Conservation (phyloP, 2,329 filamentous ascomycete genomes). For the Alternaria incomplexa region DNA sequence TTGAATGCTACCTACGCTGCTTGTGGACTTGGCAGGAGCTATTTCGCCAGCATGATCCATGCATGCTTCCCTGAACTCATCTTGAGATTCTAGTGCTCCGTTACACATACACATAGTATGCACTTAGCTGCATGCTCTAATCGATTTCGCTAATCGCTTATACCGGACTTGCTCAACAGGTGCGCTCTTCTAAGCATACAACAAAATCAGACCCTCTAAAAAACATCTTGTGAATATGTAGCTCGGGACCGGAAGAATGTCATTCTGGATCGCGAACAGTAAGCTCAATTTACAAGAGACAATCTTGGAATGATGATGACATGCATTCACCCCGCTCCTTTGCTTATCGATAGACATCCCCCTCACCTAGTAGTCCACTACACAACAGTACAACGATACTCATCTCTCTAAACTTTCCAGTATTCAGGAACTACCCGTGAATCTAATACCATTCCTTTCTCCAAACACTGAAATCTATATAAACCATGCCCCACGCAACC, state of each 20-base stretch:
- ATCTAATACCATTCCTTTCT: too few relatives aligned
- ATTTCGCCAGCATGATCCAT: background rate
- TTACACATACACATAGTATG: background rate
- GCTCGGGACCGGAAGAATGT: background rate
- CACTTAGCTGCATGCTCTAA: background rate
- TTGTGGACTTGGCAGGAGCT: background rate
- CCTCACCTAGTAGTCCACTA: background rate
- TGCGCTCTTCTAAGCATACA: too few relatives aligned
- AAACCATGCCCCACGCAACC: constrained; percentile 46
- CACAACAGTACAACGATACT: background rate
- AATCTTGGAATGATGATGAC: constrained; percentile 6
- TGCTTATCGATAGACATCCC: constrained; percentile 19
- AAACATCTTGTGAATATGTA: background rate
- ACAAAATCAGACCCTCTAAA: background rate
- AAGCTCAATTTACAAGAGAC: background rate
- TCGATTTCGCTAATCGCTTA: background rate
- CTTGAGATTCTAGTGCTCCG: background rate
- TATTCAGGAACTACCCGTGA: background rate
- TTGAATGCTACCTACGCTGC: background rate
- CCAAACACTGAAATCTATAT: background rate
- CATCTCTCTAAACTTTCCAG: background rate
- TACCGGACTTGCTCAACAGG: background rate
- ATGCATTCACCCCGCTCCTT: constrained; percentile 5
- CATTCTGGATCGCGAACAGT: background rate
- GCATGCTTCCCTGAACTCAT: background rate